These are phyloP conservation scores for Yamadazyma aaseri DNA, from an alignment of 1,139 yeast species.

Conservation along the genomic window DNA sequence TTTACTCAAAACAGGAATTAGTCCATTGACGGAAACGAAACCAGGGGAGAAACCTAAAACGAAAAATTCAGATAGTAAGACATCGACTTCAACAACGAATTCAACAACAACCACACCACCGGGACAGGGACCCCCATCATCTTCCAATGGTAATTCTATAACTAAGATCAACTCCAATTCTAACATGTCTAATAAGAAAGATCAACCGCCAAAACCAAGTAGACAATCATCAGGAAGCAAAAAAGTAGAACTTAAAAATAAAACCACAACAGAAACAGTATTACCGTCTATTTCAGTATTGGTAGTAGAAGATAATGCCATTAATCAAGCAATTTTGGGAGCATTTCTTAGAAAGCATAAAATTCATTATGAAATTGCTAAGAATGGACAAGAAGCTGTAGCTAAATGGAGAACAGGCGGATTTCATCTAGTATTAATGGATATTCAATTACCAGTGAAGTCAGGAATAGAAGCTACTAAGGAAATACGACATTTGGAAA, in stretches of 20 bases:
- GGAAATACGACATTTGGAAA: slow-evolving; percentile 81
- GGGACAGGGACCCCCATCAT: no score
- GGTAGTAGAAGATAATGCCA: slow-evolving; percentile 94
- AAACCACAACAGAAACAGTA: slow-evolving; percentile 29
- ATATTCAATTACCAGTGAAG: slow-evolving; percentile 89
- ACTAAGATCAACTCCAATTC: background rate
- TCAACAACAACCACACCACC: no score
- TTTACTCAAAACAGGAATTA: background rate
- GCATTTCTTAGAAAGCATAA: slow-evolving; percentile 87
- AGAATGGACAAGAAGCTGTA: slow-evolving; percentile 89
- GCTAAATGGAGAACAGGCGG: slow-evolving; percentile 94
- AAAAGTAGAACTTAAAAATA: slow-evolving; percentile 10
- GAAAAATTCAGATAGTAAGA: background rate
- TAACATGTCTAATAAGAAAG: background rate
- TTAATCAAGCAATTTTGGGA: slow-evolving; percentile 89
- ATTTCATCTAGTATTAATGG: slow-evolving; percentile 89
- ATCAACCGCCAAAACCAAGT: slow-evolving; percentile 2
- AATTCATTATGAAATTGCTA: slow-evolving; percentile 82
- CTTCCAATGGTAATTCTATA: no score
- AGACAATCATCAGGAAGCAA: slow-evolving; percentile 15
- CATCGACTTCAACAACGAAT: background rate
- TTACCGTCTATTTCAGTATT: slow-evolving; percentile 83
- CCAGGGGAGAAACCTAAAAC: background rate
- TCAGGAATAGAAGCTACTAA: slow-evolving; percentile 92
- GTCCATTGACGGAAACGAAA: background rate